phyloP scores from a whole-genome alignment of 2,329 filamentous ascomycete species.

The Paradendryphiella salina region DNA sequence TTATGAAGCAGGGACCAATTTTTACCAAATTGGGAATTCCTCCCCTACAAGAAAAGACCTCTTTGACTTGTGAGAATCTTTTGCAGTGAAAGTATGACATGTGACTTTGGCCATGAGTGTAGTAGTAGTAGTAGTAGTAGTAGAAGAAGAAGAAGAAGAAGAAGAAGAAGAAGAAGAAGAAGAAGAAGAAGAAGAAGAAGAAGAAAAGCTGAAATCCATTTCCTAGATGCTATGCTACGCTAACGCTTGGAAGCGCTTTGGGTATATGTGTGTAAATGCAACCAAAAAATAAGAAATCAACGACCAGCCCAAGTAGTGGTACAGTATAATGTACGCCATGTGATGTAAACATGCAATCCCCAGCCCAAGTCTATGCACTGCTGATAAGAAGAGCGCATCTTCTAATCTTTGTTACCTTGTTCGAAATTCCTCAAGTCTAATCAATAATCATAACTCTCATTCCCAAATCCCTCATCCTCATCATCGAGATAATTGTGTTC shows the following conservation, averaged over 20 bases:
- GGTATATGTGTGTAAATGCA: background rate
- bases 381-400: too few species aligned
- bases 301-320: too few species aligned
- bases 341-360: too few species aligned
- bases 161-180: background rate
- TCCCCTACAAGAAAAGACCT: constrained; percentile 33
- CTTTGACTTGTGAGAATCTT: too few species aligned
- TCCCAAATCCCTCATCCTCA: constrained; percentile 49
- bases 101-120: too few species aligned
- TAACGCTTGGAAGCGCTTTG: background rate
- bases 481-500: constrained; percentile 48
- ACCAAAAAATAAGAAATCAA: background rate
- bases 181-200: background rate
- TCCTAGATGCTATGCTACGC: background rate
- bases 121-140: too few species aligned
- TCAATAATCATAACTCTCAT: constrained; percentile 44
- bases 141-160: too few species aligned
- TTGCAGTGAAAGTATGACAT: too few species aligned
- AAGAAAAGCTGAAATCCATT: background rate
- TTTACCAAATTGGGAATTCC: constrained; percentile 38
- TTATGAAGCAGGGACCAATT: constrained; percentile 44
- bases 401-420: too few species aligned
- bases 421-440: too few species aligned
- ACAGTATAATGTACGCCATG: too few species aligned
- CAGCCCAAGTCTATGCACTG: too few species aligned